Base-by-base conservation (phyloP, 352 stramenopile species). In the Phytophthora aleatoria region DNA sequence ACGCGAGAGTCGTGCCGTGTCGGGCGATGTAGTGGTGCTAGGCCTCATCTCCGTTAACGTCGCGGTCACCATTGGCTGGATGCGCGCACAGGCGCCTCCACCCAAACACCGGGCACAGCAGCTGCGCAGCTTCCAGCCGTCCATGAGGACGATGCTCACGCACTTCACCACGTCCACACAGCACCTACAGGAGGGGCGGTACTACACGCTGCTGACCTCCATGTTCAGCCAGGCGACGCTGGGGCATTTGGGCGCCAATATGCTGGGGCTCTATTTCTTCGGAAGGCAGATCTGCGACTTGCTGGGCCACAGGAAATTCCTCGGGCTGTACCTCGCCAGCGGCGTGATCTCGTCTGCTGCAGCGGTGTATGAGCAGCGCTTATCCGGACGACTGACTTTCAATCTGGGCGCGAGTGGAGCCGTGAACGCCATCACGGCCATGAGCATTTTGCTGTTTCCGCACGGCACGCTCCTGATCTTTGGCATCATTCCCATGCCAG, bases 211-310 rank as follows among this genome's bases (percentile, higher is more conserved):
- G 20, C 57, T 92, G 33, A 94, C 81, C 7, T 75, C 74, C 1
- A 79, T 86, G 39, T 95, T 95, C 64, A 93, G 83, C 51, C 83
- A 94, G 57, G 73, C 73, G 4, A 69, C 83, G 2, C 12, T 79
- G 10, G 68, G 70, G 15, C 85, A 94, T 59, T 53, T 95, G 35
- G 61, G 80, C 4, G 69, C 79, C 60, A 95, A 93, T 56, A 92
- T 90, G 76, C 44, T 93, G 27, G 87, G 83, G 5, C 67, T 93
- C 7, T 92, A 77, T 60, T 93, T 93, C 69, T 93, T 93, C 44
- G 84, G 87, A 0, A 69, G 75, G 2, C 74, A 91, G 56, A 81
- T 92, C 60, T 85, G 79, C 64, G 74, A 89, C 53, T 67, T 92
- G 36, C 64, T 93, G 44, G 84, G 84, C 1, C 74, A 72, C 20